Base-by-base conservation (phyloP, 2,329 filamentous ascomycete species). In the Hypoxylon sp. region DNA sequence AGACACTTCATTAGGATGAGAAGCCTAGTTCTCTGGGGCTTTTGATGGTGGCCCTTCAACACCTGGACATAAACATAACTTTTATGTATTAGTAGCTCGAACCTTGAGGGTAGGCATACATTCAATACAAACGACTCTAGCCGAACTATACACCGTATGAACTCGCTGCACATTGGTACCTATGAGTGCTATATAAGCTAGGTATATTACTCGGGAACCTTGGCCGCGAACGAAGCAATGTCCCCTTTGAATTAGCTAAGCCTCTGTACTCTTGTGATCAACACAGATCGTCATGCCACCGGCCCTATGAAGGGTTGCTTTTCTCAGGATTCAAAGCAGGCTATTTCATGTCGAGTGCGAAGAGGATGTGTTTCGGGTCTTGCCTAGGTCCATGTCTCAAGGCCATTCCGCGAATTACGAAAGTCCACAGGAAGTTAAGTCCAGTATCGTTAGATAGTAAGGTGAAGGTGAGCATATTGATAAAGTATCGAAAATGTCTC, bases 1-100 rank as follows among this genome's bases (percentile, higher is more conserved):
- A 57, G 32, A 39, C 54, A 21, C 43, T 34, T 48, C 16, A 12
- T 41, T 39, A 5, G 29, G 11, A 58, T 45, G 46, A 51, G 19
- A 34, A 46, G 9, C 30, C 45, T 41, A 11, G 32, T 58, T 5
- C 37, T 41, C 41, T 47, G 53, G 30, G 23, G 12, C 5, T n/a
- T 39, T 27, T 21, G 32, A 48, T 47, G 53, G 53, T 29, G 43
- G 41, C 8, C 3, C 23, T 16, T 39, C 27, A 11, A 16, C 14
- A 25, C 16, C 12, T 6, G 27, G n/a, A 6, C 43, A 37, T 41
- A 41, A 16, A 11, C 21, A 45, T 50, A 12, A 30, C 23, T 37
- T 21, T 21, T 21, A 41, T 5, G 16, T 41, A 29, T 37, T 19
- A 25, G 9, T 14, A 41, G 12, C 19, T 25, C 32, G 25, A 16